These are phyloP conservation scores for Fusarium longipes DNA, from an alignment of 2,329 filamentous ascomycete genomes.

Conservation along the genomic window DNA sequence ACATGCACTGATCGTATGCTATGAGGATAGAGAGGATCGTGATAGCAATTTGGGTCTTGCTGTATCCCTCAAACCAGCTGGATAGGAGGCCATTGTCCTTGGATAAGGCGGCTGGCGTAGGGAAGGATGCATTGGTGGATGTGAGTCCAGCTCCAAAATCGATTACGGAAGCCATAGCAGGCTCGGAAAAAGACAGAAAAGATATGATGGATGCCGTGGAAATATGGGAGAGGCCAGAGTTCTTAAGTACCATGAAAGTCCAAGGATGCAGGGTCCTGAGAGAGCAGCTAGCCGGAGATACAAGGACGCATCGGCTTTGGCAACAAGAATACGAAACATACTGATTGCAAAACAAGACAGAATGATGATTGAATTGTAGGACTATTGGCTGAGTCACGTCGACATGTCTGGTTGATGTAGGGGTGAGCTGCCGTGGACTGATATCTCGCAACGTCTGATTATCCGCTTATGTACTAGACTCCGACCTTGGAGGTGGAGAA, in stretches of 20 bases:
- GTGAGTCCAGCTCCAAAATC: background rate
- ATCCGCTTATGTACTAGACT: slow-evolving; percentile 43
- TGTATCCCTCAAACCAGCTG: slow-evolving; percentile 16
- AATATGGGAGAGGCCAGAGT: background rate
- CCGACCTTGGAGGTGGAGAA: slow-evolving; percentile 27
- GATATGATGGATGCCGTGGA: accelerated
- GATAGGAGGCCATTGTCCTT: slow-evolving; percentile 13
- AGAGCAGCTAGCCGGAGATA: background rate
- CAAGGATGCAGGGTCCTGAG: background rate
- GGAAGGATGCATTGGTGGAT: slow-evolving; percentile 8
- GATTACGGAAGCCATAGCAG: slow-evolving; percentile 7
- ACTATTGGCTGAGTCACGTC: background rate
- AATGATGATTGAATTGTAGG: too few relatives aligned
- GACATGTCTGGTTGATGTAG: background rate
- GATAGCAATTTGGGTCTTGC: slow-evolving; percentile 33
- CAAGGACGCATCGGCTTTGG: background rate
- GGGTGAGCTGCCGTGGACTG: background rate
- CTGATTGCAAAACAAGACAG: background rate
- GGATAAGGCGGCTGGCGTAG: background rate
- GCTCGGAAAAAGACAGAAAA: background rate
- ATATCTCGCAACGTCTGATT: slow-evolving; percentile 26
- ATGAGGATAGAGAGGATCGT: slow-evolving; percentile 50
- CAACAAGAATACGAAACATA: slow-evolving; percentile 22
- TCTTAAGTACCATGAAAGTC: background rate
- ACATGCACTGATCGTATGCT: slow-evolving; percentile 61